Conservation (phyloP, 495 filamentous ascomycete species). For the Tricharina praecox region DNA sequence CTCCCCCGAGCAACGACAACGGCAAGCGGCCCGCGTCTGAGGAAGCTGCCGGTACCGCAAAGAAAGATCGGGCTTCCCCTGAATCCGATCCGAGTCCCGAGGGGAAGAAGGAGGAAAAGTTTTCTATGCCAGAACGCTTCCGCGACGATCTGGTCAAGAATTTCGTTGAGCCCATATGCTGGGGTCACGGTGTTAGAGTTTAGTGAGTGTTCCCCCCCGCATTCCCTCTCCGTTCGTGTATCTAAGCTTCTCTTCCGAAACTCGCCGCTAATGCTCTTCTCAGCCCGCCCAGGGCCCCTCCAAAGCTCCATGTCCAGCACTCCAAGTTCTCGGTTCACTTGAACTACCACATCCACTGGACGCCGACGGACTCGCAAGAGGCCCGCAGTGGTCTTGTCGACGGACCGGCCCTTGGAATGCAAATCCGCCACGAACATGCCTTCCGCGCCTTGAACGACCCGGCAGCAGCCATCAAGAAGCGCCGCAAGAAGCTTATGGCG, state of each 20-base stretch:
- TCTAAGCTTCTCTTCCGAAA: neutral
- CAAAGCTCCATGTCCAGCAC: constrained; percentile 20
- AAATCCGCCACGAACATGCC: constrained; percentile 24
- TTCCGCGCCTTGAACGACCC: constrained; percentile 12
- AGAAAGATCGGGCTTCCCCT: constrained; percentile 3
- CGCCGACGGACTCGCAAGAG: constrained; percentile 20
- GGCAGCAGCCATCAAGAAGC: constrained; percentile 9
- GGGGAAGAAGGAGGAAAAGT: constrained; percentile 18
- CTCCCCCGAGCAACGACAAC: constrained; percentile 1
- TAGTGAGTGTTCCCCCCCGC: constrained; percentile 13
- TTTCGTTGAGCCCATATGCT: constrained; percentile 27
- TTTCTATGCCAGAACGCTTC: constrained; percentile 25
- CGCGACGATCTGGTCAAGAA: constrained; percentile 27
- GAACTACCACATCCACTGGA: constrained; percentile 22
- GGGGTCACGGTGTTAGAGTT: constrained; percentile 26
- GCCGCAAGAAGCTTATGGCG: constrained; percentile 5
- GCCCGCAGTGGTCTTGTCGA: constrained; percentile 23
- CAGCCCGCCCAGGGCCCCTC: constrained; percentile 20
- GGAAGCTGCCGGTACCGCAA: neutral
- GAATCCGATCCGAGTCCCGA: constrained; percentile 1
- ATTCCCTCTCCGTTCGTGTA: neutral
- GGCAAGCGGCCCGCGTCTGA: constrained; percentile 6
- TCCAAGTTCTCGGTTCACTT: constrained; percentile 24
- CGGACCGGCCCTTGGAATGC: constrained; percentile 24
- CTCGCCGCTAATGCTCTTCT: no score